phyloP scores from a whole-genome alignment of 176 grass and related monocot genomes.

The Phragmites australis region DNA sequence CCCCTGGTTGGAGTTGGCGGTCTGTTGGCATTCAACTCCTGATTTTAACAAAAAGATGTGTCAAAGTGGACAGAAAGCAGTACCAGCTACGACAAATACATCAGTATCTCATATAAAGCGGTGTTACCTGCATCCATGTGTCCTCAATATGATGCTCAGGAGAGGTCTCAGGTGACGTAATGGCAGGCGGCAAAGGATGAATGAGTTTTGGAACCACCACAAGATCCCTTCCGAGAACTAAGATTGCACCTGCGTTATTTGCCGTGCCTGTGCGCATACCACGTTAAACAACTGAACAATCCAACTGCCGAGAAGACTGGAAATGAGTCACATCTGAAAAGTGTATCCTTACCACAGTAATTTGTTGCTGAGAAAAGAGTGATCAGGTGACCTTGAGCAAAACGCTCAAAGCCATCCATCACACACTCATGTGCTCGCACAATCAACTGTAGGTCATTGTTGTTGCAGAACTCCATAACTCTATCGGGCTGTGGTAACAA shows the following conservation, averaged over 20 bases:
- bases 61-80: slow-evolving; percentile 22
- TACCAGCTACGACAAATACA: not conserved
- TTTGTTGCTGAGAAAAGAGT: slow-evolving; percentile 99
- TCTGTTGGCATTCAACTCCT: slow-evolving; percentile 97
- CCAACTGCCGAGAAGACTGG: not conserved
- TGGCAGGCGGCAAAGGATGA: slow-evolving; percentile 93
- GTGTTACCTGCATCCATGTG: slow-evolving; percentile 95
- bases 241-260: slow-evolving; percentile 96
- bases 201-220: slow-evolving; percentile 99
- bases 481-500: slow-evolving; percentile 76
- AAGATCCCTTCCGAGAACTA: slow-evolving; percentile 96
- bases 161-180: slow-evolving; percentile 78
- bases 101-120: slow-evolving; percentile 5
- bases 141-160: slow-evolving; percentile 81
- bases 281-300: slow-evolving; percentile 14
- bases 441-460: slow-evolving; percentile 96
- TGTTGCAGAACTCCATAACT: slow-evolving; percentile 99
- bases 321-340: not conserved
- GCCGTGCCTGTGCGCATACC: slow-evolving; percentile 61
- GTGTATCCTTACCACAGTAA: slow-evolving; percentile 73
- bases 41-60: slow-evolving; percentile 4
- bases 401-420: slow-evolving; percentile 99
- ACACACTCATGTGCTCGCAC: slow-evolving; percentile 98
- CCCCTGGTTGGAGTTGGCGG: slow-evolving; percentile 90
- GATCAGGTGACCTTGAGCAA: slow-evolving; percentile 97